These are phyloP conservation scores for Apiotrichum laibachii DNA, from an alignment of 1,284 basidiomycete species.

Conservation along the genomic window DNA sequence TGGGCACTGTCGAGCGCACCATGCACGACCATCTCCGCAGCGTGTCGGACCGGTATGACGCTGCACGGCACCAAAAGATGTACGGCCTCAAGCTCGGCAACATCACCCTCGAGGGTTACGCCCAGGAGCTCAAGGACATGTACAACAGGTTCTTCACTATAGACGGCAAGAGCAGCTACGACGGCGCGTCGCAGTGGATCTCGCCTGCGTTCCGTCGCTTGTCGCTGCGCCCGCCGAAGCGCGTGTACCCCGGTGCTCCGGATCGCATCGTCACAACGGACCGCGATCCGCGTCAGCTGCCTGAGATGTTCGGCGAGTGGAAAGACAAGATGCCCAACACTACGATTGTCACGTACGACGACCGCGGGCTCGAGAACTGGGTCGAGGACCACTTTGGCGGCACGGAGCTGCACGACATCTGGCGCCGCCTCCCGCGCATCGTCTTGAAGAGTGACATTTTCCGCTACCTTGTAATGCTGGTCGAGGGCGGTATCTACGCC, in stretches of 20 bases:
- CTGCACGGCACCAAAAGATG: background rate
- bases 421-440: constrained; percentile 39
- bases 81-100: constrained; percentile 9
- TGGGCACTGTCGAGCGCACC: background rate
- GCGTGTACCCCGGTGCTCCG: constrained; percentile 27
- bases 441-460: constrained; percentile 47
- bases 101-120: constrained; percentile 24
- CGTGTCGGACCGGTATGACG: background rate
- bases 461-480: constrained; percentile 46
- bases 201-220: constrained; percentile 26
- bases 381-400: constrained; percentile 32
- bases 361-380: constrained; percentile 33
- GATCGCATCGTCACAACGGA: constrained; percentile 40
- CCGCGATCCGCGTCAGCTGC: constrained; percentile 28
- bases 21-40: background rate
- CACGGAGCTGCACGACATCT: constrained; percentile 29
- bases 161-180: constrained; percentile 9
- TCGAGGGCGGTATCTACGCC: constrained; percentile 50
- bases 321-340: constrained; percentile 38
- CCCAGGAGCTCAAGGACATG: constrained; percentile 24
- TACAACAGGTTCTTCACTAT: constrained; percentile 28
- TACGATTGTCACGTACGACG: constrained; percentile 36
- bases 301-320: constrained; percentile 36
- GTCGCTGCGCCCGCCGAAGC: constrained; percentile 30
- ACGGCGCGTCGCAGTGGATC: no score